These are phyloP conservation scores for Pseudevernia furfuracea DNA, from an alignment of 495 filamentous ascomycete genomes.

Conservation along the genomic window DNA sequence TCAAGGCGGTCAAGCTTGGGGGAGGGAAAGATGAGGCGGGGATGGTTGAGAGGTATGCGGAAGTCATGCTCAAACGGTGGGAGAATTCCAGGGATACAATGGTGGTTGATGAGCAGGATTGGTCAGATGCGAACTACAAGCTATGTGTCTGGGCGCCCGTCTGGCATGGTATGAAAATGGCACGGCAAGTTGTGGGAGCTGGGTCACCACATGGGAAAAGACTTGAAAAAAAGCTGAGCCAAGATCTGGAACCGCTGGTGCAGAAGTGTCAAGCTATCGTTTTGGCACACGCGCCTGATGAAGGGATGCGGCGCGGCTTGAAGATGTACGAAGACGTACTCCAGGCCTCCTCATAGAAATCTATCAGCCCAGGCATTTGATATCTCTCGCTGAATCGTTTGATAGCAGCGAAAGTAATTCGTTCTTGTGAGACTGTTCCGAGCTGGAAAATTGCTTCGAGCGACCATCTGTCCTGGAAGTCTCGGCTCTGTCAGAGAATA, in stretches of 20 bases:
- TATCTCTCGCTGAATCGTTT: conserved; percentile 12
- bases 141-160: conserved; percentile 21
- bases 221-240: conserved; percentile 11
- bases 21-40: conserved; percentile 16
- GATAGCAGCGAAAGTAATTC: background rate
- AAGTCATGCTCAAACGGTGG: conserved; percentile 20
- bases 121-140: conserved; percentile 21
- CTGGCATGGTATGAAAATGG: conserved; percentile 24
- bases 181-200: conserved; percentile 17
- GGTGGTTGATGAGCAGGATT: conserved; percentile 9
- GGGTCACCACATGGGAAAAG: conserved; percentile 9
- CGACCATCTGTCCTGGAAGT: conserved; percentile 9
- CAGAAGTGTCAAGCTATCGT: conserved; percentile 13
- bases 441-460: background rate
- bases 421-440: background rate
- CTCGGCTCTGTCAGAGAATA: background rate
- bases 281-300: conserved; percentile 2
- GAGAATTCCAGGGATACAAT: background rate
- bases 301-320: conserved; percentile 18
- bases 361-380: conserved; percentile 1
- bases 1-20: conserved; percentile 3
- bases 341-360: conserved; percentile 11
- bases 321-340: conserved; percentile 21
- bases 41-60: conserved; percentile 18
- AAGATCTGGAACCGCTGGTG: conserved; percentile 21